Conservation (phyloP, 495 filamentous ascomycete genomes). For the Tuber indicum region DNA sequence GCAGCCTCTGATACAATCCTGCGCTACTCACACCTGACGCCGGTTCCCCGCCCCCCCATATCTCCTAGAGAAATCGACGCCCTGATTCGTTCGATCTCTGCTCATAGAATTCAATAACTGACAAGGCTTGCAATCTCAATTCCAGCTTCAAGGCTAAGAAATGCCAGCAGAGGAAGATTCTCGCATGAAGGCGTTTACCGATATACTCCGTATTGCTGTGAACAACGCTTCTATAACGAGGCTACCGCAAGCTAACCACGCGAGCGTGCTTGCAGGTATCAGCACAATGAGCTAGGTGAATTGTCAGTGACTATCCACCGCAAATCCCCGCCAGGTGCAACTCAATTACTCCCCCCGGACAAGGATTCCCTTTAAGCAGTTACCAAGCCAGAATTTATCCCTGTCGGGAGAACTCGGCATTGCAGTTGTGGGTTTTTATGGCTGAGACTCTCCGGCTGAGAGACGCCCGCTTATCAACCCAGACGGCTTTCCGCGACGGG, state of each 20-base stretch:
- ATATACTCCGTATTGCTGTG: no score
- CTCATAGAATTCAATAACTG: not conserved
- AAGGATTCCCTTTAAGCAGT: not conserved
- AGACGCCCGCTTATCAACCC: not conserved
- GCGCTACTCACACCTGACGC: not conserved
- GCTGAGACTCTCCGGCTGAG: not conserved
- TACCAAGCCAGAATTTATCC: not conserved
- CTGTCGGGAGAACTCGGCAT: no score
- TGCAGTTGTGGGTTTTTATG: not conserved
- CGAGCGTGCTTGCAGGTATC: not conserved
- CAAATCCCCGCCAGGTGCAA: not conserved
- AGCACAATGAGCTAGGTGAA: not conserved
- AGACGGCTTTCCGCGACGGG: not conserved
- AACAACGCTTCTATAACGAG: not conserved
- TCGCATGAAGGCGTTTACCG: not conserved
- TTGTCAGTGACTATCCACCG: not conserved
- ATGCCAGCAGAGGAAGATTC: not conserved
- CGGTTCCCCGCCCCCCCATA: not conserved
- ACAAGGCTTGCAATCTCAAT: not conserved
- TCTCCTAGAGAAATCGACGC: not conserved
- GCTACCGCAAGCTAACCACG: not conserved
- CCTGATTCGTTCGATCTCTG: not conserved
- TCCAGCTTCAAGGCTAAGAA: not conserved
- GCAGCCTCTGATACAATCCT: not conserved
- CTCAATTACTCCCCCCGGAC: not conserved